These are phyloP conservation scores for Panellus pusillus DNA, from an alignment of 768 basidiomycete genomes.

Conservation along the genomic window DNA sequence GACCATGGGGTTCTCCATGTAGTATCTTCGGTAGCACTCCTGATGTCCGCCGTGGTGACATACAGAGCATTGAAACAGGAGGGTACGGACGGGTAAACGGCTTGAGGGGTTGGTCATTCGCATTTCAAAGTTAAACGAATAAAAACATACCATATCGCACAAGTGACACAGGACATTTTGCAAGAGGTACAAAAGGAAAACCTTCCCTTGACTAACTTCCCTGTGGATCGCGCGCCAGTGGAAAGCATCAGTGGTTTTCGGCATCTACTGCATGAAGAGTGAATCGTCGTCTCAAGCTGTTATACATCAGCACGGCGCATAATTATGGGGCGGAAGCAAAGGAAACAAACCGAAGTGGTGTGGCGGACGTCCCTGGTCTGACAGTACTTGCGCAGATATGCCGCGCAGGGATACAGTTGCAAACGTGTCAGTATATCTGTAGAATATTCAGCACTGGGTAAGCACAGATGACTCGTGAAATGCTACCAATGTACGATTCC, in stretches of 20 bases:
- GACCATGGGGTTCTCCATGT: constrained; percentile 57
- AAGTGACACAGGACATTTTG: constrained; percentile 44
- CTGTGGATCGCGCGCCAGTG: constrained; percentile 31
- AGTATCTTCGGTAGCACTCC: constrained; percentile 71
- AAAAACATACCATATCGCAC: constrained; percentile 70
- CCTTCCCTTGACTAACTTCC: constrained; percentile 36
- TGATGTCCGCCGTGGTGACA: constrained; percentile 85
- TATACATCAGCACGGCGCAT: background rate
- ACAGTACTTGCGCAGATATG: constrained; percentile 73
- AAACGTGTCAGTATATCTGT: constrained; percentile 65
- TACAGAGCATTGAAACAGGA: constrained; percentile 72
- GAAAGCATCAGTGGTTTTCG: constrained; percentile 57
- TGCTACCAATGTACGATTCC: constrained; percentile 70
- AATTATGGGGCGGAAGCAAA: background rate
- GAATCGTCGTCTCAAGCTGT: constrained; percentile 71
- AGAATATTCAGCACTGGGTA: background rate
- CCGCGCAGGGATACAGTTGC: constrained; percentile 63
- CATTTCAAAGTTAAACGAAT: background rate
- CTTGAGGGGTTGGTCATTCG: constrained; percentile 35
- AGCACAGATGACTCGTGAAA: constrained; percentile 16
- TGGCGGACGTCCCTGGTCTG: constrained; percentile 50
- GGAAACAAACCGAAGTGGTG: constrained; percentile 48
- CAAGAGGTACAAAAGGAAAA: constrained; percentile 62
- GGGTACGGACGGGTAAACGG: constrained; percentile 70
- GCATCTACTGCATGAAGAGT: constrained; percentile 70